Evolutionary conservation across 495 filamentous ascomycete species (phyloP).

Genomic region (Articulospora tetracladia): DNA sequence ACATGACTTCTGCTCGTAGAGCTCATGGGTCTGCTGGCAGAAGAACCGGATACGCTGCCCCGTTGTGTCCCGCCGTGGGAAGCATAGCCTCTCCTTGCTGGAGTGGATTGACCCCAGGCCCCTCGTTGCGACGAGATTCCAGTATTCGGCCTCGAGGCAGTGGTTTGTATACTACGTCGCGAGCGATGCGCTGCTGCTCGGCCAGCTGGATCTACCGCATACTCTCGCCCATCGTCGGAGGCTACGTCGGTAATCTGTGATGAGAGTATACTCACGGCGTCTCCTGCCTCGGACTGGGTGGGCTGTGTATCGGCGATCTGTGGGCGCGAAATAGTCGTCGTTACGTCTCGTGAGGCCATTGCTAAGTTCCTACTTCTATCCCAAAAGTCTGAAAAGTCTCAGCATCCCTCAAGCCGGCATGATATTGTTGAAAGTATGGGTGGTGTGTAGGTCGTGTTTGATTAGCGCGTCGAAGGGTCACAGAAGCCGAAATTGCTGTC

Average conservation of each 20-base stretch:
- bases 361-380: conserved; percentile 28
- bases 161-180: conserved; percentile 21
- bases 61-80: conserved; percentile 10
- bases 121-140: conserved; percentile 46
- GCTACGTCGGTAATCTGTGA: conserved; percentile 81
- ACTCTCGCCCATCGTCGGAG: conserved; percentile 41
- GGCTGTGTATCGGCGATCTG: conserved; percentile 37
- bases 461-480: conserved; percentile 3
- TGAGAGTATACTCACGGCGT: conserved; percentile 67
- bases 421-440: not conserved
- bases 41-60: conserved; percentile 37
- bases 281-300: conserved; percentile 23
- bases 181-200: conserved; percentile 26
- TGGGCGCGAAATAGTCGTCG: conserved; percentile 31
- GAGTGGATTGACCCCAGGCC: conserved; percentile 42
- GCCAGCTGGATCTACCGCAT: conserved; percentile 29
- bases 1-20: conserved; percentile 81
- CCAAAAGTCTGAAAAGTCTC: conserved; percentile 2
- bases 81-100: conserved; percentile 34
- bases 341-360: conserved; percentile 23
- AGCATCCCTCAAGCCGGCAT: conserved; percentile 9
- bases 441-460: not conserved
- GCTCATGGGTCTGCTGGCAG: conserved; percentile 51
- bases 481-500: conserved; percentile 1
- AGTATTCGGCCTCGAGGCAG: conserved; percentile 30